A percentile compares a stretch with the other conserved stretches of the same genome.
phyloP scores from a whole-genome alignment of 805 yeast species.

The Alloascoidea africana region DNA sequence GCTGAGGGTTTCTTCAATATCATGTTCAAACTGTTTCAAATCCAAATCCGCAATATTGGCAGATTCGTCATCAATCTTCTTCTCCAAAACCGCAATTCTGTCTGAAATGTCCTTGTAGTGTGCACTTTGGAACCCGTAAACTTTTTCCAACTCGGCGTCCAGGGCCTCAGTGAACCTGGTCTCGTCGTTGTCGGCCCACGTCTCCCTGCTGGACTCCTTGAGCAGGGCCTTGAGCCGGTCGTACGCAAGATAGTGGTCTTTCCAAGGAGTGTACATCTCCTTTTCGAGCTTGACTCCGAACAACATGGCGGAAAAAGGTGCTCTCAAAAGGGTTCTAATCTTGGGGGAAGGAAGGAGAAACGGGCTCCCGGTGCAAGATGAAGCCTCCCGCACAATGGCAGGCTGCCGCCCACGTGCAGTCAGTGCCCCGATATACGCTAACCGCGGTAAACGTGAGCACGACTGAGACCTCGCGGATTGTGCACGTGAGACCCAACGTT shows the following conservation, averaged over 20 bases:
- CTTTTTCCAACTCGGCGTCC: slow-evolving; percentile 63
- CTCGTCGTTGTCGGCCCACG: slow-evolving; percentile 64
- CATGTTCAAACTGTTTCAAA: slow-evolving; percentile 42
- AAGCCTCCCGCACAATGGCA: too few species aligned
- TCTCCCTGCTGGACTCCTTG: slow-evolving; percentile 33
- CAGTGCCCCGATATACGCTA: too few species aligned
- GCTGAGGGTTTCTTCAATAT: slow-evolving; percentile 58
- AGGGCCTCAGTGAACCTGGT: slow-evolving; percentile 47
- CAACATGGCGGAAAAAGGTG: too few species aligned
- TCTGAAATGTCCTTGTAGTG: slow-evolving; percentile 57
- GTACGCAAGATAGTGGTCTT: slow-evolving; percentile 51
- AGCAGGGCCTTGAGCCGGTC: slow-evolving; percentile 48
- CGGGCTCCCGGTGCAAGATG: too few species aligned
- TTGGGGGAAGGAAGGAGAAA: too few species aligned
- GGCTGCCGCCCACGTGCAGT: too few species aligned
- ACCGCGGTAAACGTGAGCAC: too few species aligned
- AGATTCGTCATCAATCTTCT: slow-evolving; percentile 30
- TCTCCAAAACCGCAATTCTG: slow-evolving; percentile 49
- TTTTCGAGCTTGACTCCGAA: slow-evolving; percentile 73
- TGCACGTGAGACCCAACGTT: too few species aligned
- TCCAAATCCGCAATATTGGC: slow-evolving; percentile 26
- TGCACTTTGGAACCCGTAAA: slow-evolving; percentile 52
- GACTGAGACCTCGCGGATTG: too few species aligned
- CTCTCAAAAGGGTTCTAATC: too few species aligned
- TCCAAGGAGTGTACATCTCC: slow-evolving; percentile 86